Percentiles rank a stretch among this genome's conserved stretches.
Conservation (phyloP, 2,329 filamentous ascomycete genomes). For the Beauveria pseudobassiana region DNA sequence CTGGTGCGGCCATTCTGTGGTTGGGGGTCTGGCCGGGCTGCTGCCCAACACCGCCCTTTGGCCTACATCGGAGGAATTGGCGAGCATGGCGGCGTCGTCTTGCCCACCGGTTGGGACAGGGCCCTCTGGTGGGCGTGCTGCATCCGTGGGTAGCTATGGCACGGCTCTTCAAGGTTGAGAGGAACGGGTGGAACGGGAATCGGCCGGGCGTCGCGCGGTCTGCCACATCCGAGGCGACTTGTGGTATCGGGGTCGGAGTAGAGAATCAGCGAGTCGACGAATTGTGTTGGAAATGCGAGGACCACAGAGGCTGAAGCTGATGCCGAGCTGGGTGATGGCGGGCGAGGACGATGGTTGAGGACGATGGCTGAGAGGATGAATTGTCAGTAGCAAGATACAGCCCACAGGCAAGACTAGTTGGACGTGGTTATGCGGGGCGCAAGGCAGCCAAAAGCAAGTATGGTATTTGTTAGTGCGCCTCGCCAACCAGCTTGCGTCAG, state of each 20-base stretch:
- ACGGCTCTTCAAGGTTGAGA: constrained; percentile 2
- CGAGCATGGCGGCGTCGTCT: constrained; percentile 25
- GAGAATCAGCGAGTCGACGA: neutral
- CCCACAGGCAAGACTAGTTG: neutral
- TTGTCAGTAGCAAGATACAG: constrained; percentile 1
- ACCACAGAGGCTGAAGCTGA: neutral
- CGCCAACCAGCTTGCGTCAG: neutral
- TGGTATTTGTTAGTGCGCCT: neutral
- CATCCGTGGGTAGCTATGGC: constrained; percentile 25
- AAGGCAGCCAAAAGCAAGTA: constrained; percentile 8
- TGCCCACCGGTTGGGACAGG: constrained; percentile 32
- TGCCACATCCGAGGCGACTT: constrained; percentile 3
- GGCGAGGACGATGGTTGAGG: neutral
- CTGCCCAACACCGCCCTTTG: constrained; percentile 17
- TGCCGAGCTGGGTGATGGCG: neutral
- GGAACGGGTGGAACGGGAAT: constrained; percentile 14
- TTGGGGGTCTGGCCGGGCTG: constrained; percentile 29
- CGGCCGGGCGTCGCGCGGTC: constrained; percentile 5
- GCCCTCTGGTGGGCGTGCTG: constrained; percentile 27
- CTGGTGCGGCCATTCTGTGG: constrained; percentile 29
- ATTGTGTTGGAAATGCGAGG: neutral
- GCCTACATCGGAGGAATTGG: constrained; percentile 22
- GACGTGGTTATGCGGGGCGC: constrained; percentile 2
- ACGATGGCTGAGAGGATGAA: neutral
- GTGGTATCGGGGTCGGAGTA: neutral